Conservation (phyloP, 2,329 filamentous ascomycete genomes). For the Dothiorella sarmentorum region DNA sequence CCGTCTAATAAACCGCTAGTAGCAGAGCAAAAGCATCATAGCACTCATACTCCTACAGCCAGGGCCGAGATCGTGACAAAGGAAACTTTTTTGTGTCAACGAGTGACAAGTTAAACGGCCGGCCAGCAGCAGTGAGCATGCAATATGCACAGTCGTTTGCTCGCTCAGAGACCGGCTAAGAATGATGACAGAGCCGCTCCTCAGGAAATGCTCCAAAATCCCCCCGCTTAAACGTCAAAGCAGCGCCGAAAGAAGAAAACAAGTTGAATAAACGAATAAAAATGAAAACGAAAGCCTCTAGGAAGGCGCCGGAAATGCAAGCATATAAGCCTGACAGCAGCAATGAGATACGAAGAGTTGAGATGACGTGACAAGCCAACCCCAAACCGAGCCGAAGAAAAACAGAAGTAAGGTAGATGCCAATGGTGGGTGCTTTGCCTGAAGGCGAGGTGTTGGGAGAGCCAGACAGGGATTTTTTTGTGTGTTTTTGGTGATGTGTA, state of each 20-base stretch:
- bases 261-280: neutral
- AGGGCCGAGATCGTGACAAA: constrained; percentile 2
- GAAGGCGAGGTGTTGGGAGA: neutral
- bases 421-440: neutral
- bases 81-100: neutral
- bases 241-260: neutral
- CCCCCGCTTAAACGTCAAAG: neutral
- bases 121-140: constrained; percentile 12
- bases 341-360: neutral
- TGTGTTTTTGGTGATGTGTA: neutral
- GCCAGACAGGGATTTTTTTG: constrained; percentile 3
- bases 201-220: neutral
- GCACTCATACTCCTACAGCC: neutral
- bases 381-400: neutral
- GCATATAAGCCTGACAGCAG: neutral
- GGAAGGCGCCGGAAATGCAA: neutral
- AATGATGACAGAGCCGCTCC: constrained; percentile 4
- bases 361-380: neutral
- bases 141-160: constrained; percentile 13
- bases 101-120: constrained; percentile 5
- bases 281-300: neutral
- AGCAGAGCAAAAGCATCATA: constrained; percentile 3
- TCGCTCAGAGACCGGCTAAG: constrained; percentile 22
- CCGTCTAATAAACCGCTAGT: constrained; percentile 10
- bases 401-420: neutral